Percentiles rank a stretch among this genome's conserved stretches.
Evolutionary conservation across 2,329 filamentous ascomycete genomes (phyloP).

Genomic region (Pseudogymnoascus sp.): DNA sequence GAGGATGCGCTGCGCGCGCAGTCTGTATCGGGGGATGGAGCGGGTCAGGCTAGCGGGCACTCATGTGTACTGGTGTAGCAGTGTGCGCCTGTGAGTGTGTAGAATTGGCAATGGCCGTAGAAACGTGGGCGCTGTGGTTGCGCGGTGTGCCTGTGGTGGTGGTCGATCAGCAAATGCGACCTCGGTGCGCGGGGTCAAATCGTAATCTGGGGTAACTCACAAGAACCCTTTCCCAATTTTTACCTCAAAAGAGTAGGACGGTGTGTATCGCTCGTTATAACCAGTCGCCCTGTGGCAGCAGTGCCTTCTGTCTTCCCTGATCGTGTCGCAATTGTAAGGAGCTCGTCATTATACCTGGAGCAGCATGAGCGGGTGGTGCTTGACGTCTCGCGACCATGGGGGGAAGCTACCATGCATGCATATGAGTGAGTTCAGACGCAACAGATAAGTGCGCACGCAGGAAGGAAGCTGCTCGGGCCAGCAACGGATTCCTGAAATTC

Average conservation of each 20-base stretch:
- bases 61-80: constrained; percentile 8
- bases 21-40: constrained; percentile 1
- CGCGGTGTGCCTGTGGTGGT: neutral
- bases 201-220: constrained; percentile 6
- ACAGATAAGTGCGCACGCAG: neutral
- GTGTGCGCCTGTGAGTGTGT: neutral
- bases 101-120: neutral
- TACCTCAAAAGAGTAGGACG: neutral
- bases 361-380: neutral
- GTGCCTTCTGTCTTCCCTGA: constrained; percentile 6
- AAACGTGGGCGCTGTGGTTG: constrained; percentile 4
- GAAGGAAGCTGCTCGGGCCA: neutral
- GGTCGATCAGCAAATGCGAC: neutral
- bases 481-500: neutral
- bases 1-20: constrained; percentile 3
- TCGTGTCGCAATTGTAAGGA: constrained; percentile 8
- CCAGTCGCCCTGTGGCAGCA: constrained; percentile 4
- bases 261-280: neutral
- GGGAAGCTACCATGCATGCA: constrained; percentile 6
- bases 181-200: constrained; percentile 4
- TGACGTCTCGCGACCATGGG: constrained; percentile 7
- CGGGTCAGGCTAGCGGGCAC: neutral
- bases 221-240: neutral
- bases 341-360: constrained; percentile 5
- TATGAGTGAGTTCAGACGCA: neutral